These are phyloP conservation scores for Picea sitchensis DNA, from an alignment of 75 land plant genomes.

Conservation along the genomic window DNA sequence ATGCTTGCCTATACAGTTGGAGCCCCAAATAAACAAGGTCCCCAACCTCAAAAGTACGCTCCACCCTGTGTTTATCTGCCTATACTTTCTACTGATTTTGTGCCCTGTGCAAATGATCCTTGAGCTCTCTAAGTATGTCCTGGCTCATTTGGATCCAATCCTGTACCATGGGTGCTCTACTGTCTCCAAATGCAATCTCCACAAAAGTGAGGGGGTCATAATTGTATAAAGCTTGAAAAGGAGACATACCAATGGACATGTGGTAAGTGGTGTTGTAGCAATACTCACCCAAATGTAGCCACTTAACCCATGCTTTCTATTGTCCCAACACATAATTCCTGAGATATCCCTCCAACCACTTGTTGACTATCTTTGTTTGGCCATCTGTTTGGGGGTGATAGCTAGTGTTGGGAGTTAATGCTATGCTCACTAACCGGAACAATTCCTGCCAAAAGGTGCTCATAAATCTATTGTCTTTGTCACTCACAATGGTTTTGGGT, in stretches of 20 bases:
- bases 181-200: neutral
- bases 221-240: neutral
- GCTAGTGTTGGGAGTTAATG: neutral
- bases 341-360: neutral
- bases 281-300: neutral
- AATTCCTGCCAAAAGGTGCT: neutral
- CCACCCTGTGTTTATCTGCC: neutral
- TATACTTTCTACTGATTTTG: neutral
- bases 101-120: neutral
- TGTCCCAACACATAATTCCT: neutral
- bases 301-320: neutral
- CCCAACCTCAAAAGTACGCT: neutral
- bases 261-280: neutral
- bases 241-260: neutral
- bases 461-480: neutral
- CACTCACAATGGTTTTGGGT: conserved; percentile 5
- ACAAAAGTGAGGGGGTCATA: neutral
- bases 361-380: neutral
- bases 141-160: neutral
- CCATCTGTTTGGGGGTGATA: neutral
- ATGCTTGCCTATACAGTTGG: too few relatives aligned
- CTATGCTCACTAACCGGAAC: neutral
- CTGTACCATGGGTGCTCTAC: neutral
- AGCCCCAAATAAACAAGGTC: neutral
- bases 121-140: neutral